A percentile compares a stretch with the other conserved stretches of the same genome.
These are phyloP conservation scores for Fusarium chlamydosporum DNA, from an alignment of 2,329 filamentous ascomycete genomes.

Conservation along the genomic window DNA sequence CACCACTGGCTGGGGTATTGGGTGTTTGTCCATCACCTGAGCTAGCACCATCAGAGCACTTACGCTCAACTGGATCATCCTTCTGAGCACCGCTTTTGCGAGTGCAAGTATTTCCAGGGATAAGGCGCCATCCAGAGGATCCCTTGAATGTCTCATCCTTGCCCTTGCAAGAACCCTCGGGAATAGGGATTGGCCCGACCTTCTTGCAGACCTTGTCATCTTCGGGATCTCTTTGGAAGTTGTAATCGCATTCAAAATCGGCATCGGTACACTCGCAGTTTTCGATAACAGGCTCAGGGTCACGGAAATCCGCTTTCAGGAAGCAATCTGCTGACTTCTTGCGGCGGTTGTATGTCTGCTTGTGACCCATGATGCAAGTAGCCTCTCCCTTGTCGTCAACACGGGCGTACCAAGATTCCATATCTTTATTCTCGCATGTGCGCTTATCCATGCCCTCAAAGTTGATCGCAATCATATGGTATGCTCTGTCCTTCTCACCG, in stretches of 20 bases:
- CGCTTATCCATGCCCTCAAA: constrained; percentile 85
- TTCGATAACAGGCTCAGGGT: constrained; percentile 77
- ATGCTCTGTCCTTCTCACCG: constrained; percentile 70
- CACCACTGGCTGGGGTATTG: constrained; percentile 72
- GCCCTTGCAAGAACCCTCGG: constrained; percentile 79
- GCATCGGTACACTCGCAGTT: constrained; percentile 83
- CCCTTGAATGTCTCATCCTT: constrained; percentile 82
- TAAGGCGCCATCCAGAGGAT: constrained; percentile 90
- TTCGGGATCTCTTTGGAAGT: constrained; percentile 77
- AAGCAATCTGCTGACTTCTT: constrained; percentile 93
- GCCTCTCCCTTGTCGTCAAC: constrained; percentile 83
- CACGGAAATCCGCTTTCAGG: constrained; percentile 86
- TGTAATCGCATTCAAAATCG: constrained; percentile 98
- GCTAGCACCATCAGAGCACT: constrained; percentile 75
- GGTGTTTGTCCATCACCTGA: constrained; percentile 54
- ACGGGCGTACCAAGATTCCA: constrained; percentile 91
- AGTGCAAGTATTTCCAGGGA: constrained; percentile 84
- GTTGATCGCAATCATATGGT: constrained; percentile 81
- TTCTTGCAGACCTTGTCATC: constrained; percentile 78
- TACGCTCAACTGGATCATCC: constrained; percentile 79
- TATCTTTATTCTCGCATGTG: constrained; percentile 82
- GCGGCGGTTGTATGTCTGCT: constrained; percentile 85
- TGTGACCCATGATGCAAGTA: constrained; percentile 96
- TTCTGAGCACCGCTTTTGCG: constrained; percentile 72
- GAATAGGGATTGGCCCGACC: constrained; percentile 72